Evolutionary conservation across 208 protist genomes (phyloP).

Genomic region (Trypanosoma rangeli): DNA sequence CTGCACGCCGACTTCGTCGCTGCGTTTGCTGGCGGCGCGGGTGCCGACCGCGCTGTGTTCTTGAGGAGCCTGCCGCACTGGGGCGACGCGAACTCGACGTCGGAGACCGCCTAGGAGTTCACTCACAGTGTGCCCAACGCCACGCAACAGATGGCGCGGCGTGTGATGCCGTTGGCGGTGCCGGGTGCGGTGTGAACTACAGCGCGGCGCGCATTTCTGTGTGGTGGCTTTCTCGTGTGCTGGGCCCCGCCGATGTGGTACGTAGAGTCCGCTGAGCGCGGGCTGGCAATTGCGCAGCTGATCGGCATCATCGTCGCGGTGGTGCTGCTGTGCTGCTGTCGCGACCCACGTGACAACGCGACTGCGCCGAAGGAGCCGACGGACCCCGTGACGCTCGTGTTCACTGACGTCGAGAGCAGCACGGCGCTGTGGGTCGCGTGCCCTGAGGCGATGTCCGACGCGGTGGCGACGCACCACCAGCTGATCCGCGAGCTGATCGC

Average conservation of each 20-base stretch:
- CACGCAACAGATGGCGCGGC: slow-evolving; percentile 5
- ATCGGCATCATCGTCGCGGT: slow-evolving; percentile 29
- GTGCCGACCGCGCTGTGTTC: slow-evolving; percentile 33
- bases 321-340: slow-evolving; percentile 25
- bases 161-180: slow-evolving; percentile 21
- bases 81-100: slow-evolving; percentile 27
- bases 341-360: slow-evolving; percentile 38
- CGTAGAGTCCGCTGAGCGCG: background rate
- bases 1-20: slow-evolving; percentile 32
- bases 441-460: slow-evolving; percentile 60
- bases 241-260: slow-evolving; percentile 42
- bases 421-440: slow-evolving; percentile 73
- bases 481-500: slow-evolving; percentile 60
- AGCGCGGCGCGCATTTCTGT: slow-evolving; percentile 40
- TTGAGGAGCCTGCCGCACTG: slow-evolving; percentile 53
- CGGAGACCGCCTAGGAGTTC: slow-evolving; percentile 17
- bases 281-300: slow-evolving; percentile 23
- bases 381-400: slow-evolving; percentile 59
- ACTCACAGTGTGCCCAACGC: slow-evolving; percentile 6
- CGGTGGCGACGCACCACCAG: slow-evolving; percentile 67
- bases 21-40: slow-evolving; percentile 16
- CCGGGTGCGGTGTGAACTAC: slow-evolving; percentile 40
- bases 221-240: slow-evolving; percentile 30
- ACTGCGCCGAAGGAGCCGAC: slow-evolving; percentile 43
- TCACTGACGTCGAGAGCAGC: slow-evolving; percentile 83